Evolutionary conservation across 495 filamentous ascomycete genomes (phyloP).

Genomic region (Aspergillus heteromorphus): DNA sequence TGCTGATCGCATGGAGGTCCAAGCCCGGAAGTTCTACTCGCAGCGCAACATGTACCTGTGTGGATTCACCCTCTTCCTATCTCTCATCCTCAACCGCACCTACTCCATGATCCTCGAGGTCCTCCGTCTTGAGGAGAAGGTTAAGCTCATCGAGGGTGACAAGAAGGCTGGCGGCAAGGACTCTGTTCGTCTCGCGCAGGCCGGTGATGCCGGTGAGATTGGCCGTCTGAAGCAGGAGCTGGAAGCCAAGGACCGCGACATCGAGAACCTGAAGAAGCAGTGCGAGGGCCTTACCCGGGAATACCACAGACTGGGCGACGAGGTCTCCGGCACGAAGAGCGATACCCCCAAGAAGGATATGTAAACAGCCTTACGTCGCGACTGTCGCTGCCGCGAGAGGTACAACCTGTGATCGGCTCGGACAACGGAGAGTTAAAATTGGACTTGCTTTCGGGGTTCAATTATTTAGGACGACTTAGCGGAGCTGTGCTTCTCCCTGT

Average conservation of each 20-base stretch:
- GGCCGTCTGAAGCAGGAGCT: slow-evolving; percentile 67
- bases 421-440: background rate
- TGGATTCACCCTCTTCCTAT: slow-evolving; percentile 98
- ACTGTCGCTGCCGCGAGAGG: background rate
- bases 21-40: slow-evolving; percentile 99
- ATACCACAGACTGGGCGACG: slow-evolving; percentile 76
- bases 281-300: slow-evolving; percentile 67
- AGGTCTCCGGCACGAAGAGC: slow-evolving; percentile 55
- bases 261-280: slow-evolving; percentile 82
- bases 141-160: slow-evolving; percentile 80
- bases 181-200: slow-evolving; percentile 54
- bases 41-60: slow-evolving; percentile 99
- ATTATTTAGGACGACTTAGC: background rate
- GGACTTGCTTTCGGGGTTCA: background rate
- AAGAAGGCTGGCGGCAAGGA: slow-evolving; percentile 69
- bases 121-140: slow-evolving; percentile 85
- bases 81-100: slow-evolving; percentile 97
- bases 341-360: slow-evolving; percentile 62
- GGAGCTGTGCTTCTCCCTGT: background rate
- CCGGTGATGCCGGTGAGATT: slow-evolving; percentile 69
- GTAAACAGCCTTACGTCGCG: slow-evolving; percentile 31
- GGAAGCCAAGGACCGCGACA: slow-evolving; percentile 64
- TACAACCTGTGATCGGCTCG: background rate
- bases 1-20: slow-evolving; percentile 92
- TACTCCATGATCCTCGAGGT: slow-evolving; percentile 96